A percentile compares a stretch with the other conserved stretches of the same genome.
Conservation (phyloP, 2,329 filamentous ascomycete genomes). For the Phialocephala sp. region DNA sequence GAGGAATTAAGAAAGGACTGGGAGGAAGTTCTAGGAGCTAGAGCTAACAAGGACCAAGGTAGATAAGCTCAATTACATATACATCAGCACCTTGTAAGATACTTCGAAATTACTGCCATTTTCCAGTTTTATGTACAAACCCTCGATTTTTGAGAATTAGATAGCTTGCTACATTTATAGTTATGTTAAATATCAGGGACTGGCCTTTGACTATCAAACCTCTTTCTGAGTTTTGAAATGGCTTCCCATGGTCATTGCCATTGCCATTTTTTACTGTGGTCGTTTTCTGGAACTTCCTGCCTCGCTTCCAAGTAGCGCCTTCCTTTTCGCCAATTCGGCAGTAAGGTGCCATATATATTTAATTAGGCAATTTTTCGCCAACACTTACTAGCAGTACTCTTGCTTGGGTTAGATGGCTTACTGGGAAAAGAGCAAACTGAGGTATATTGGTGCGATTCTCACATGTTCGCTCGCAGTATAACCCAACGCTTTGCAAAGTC, state of each 20-base stretch:
- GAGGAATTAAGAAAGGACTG: slow-evolving; percentile 72
- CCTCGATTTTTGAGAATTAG: no score
- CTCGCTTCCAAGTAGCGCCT: neutral
- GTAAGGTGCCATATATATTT: neutral
- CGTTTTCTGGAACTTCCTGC: neutral
- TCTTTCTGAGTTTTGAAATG: neutral
- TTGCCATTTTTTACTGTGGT: no score
- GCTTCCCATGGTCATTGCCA: neutral
- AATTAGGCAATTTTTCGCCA: neutral
- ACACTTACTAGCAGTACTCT: neutral
- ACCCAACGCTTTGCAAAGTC: neutral
- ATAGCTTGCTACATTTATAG: no score
- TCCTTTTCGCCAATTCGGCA: neutral
- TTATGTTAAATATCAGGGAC: neutral
- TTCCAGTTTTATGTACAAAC: neutral
- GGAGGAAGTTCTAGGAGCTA: slow-evolving; percentile 51
- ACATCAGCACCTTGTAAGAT: neutral
- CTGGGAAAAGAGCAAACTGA: slow-evolving; percentile 1
- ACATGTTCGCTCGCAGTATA: neutral
- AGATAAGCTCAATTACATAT: neutral
- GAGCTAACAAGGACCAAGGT: slow-evolving; percentile 11
- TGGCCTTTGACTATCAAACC: neutral
- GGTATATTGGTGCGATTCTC: neutral
- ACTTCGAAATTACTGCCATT: no score
- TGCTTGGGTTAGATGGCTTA: neutral